phyloP scores from a whole-genome alignment of 768 basidiomycete genomes.

The Trametes meyenii region DNA sequence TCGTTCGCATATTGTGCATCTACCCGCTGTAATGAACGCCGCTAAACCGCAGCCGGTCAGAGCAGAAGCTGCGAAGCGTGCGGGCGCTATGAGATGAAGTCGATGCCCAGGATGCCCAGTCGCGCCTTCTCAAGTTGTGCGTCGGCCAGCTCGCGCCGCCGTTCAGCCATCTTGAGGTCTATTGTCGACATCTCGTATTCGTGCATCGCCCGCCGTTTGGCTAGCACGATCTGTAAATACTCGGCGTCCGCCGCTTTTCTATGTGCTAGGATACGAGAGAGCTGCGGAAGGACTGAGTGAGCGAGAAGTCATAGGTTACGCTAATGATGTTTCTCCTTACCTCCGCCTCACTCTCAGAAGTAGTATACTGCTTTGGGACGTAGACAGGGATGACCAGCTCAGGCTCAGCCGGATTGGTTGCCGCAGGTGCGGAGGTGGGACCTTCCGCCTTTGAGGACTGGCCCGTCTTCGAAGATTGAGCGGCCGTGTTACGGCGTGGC shows the following conservation, averaged over 20 bases:
- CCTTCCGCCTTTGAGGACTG: background rate
- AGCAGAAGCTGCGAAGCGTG: too few species aligned
- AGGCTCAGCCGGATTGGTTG: background rate
- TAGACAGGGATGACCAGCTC: conserved; percentile 14
- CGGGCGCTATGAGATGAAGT: conserved; percentile 28
- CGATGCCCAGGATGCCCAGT: conserved; percentile 63
- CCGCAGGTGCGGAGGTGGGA: background rate
- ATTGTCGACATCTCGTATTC: conserved; percentile 63
- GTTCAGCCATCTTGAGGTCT: conserved; percentile 62
- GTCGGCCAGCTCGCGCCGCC: conserved; percentile 59
- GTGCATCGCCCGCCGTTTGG: conserved; percentile 47
- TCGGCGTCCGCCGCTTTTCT: conserved; percentile 13
- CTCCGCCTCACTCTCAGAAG: conserved; percentile 17
- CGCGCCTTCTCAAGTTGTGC: conserved; percentile 64
- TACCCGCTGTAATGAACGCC: background rate
- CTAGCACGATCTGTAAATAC: conserved; percentile 11
- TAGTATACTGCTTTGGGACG: conserved; percentile 1
- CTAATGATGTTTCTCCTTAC: background rate
- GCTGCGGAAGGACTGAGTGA: conserved; percentile 1
- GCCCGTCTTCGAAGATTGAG: conserved; percentile 10
- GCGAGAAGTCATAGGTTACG: background rate
- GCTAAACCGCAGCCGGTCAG: too few species aligned
- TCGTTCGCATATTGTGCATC: background rate
- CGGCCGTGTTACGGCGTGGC: conserved; percentile 12
- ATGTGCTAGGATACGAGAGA: conserved; percentile 13